Base-by-base conservation (phyloP, 257 asterid species). In the Penstemon davidsonii region DNA sequence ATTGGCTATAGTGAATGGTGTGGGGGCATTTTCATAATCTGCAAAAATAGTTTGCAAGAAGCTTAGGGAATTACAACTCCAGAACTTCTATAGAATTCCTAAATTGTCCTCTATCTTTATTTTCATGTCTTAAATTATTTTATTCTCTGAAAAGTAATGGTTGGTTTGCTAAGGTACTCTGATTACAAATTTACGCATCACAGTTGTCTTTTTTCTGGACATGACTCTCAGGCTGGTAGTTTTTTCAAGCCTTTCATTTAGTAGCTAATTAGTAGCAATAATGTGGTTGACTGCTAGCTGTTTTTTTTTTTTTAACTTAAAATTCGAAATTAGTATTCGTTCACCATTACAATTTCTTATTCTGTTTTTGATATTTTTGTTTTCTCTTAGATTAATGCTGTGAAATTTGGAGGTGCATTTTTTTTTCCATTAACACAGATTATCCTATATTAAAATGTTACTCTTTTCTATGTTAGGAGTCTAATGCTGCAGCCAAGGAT, bases 401-500 rank as follows among this genome's bases (percentile, higher is more conserved):
- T 25, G 33, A 2, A 67, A 41, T 19, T 42, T 42, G 41, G 47
- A 10, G 54, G 51, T 58, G 70, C 38, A 15, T 69, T 44, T 19
- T 44, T 43, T 49, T 66, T 54, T 15, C 11, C 62, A 65, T 5
- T 60, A 63, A 52, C 37, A 43, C 44, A 55, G 60, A 54, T 25
- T 64, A 38, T 54, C 18, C 18, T 15, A 15, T 15, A 67, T 70
- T 56, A 40, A 69, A 25, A 57, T 60, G 42, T 53, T 67, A 5
- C 60, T 10, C 43, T 43, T 64, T 80, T 55, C 62, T 52, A 46
- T 74, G 67, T 57, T 68, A 94, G 99, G 92, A 77, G 59, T 70
- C 85, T 71, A 75, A 72, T 79, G 83, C 79, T 55, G 73, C 76
- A 61, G 81, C 82, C 72, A 85, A 76, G 78, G 88, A 81, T 47